Percentiles rank a stretch among this genome's conserved stretches.
Conservation (phyloP, 371 early-diverging fungal species). For the Mortierella sp. region DNA sequence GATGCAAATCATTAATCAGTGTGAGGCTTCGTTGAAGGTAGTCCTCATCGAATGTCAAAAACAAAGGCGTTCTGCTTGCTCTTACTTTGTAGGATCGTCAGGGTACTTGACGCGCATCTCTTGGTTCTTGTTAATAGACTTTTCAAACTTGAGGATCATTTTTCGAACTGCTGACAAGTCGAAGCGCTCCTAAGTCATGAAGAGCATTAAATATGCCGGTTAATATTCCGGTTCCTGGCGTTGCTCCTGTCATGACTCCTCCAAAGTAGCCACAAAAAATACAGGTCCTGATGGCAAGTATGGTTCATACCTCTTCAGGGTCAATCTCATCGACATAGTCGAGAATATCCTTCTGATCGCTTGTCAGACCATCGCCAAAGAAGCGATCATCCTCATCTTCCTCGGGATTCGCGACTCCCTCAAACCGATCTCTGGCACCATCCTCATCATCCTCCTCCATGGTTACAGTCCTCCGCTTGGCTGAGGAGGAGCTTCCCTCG, state of each 20-base stretch:
- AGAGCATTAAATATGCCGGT: neutral
- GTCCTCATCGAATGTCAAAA: neutral
- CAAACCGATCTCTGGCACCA: slow-evolving; percentile 15
- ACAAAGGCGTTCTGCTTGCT: neutral
- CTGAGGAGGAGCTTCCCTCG: slow-evolving; percentile 19
- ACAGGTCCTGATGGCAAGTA: neutral
- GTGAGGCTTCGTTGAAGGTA: neutral
- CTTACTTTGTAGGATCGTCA: slow-evolving; percentile 78
- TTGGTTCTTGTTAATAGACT: slow-evolving; percentile 88
- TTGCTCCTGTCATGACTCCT: neutral
- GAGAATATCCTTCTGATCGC: slow-evolving; percentile 81
- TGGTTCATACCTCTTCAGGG: slow-evolving; percentile 69
- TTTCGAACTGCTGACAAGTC: slow-evolving; percentile 76
- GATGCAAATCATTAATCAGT: neutral
- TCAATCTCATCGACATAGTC: slow-evolving; percentile 90
- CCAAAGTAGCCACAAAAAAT: neutral
- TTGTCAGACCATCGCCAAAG: slow-evolving; percentile 88
- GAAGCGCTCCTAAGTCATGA: slow-evolving; percentile 65
- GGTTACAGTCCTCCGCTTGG: slow-evolving; percentile 51
- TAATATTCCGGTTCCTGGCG: neutral
- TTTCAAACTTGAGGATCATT: slow-evolving; percentile 87
- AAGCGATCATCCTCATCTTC: slow-evolving; percentile 85
- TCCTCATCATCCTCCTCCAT: slow-evolving; percentile 61
- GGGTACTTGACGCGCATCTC: slow-evolving; percentile 88
- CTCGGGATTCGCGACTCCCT: slow-evolving; percentile 46